phyloP scores from a whole-genome alignment of 345 rosid genomes.

The Garcia nutans region DNA sequence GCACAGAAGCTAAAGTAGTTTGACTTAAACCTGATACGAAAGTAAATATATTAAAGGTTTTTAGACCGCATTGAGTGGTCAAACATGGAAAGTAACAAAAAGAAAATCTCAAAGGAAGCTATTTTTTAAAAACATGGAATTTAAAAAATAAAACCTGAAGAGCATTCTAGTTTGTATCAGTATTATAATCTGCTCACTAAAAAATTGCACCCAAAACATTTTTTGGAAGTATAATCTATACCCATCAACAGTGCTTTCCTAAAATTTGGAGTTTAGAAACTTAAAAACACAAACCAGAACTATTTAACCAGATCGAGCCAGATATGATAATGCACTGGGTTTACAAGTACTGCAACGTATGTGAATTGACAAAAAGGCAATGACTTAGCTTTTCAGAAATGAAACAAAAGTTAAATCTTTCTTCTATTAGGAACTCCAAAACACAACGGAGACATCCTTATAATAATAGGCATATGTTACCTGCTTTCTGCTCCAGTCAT shows the following conservation, averaged over 20 bases:
- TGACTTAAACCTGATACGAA: not conserved
- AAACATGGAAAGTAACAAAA: not conserved
- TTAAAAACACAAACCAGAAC: not conserved
- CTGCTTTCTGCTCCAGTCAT: constrained; percentile 95
- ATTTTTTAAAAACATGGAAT: not conserved
- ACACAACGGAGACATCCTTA: not conserved
- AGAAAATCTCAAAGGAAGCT: not conserved
- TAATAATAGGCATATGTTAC: constrained; percentile 24
- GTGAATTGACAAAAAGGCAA: not conserved
- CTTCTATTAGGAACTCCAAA: not conserved
- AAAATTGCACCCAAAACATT: not conserved
- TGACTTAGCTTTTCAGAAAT: not conserved
- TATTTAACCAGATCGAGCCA: not conserved
- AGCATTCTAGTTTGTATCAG: not conserved
- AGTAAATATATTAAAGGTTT: not conserved
- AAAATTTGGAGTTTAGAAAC: not conserved
- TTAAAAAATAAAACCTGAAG: not conserved
- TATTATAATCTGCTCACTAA: not conserved
- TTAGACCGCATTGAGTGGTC: not conserved
- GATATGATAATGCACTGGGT: not conserved
- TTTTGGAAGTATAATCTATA: not conserved
- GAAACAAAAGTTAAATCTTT: not conserved
- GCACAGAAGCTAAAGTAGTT: not conserved
- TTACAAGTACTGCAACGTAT: not conserved
- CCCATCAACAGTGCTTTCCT: not conserved